Evolutionary conservation across 805 yeast genomes (phyloP).

Genomic region (Sugiyamaella boreocaroliniensis): DNA sequence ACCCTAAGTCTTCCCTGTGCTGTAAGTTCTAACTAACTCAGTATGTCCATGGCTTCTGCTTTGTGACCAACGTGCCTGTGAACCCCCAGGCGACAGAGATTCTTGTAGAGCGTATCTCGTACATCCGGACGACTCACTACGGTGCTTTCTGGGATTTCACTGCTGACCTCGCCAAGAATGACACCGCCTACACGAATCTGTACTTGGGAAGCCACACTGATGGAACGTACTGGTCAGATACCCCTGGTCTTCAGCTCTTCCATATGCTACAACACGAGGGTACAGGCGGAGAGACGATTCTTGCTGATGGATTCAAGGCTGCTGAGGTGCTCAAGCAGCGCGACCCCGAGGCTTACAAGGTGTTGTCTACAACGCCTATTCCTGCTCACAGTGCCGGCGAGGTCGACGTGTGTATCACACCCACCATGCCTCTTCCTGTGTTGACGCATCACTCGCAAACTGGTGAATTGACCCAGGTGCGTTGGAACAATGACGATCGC

Average conservation of each 20-base stretch:
- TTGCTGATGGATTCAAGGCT: conserved; percentile 60
- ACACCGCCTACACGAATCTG: conserved; percentile 65
- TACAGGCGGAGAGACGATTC: conserved; percentile 59
- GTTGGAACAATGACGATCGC: conserved; percentile 69
- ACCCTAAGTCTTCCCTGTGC: not conserved
- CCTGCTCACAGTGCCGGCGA: conserved; percentile 78
- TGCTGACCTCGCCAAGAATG: conserved; percentile 57
- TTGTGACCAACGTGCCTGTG: conserved; percentile 55
- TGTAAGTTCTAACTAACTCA: not conserved
- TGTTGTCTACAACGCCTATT: conserved; percentile 44
- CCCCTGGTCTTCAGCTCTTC: conserved; percentile 65
- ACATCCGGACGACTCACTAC: conserved; percentile 62
- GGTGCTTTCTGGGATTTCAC: conserved; percentile 82
- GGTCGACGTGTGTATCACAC: conserved; percentile 52
- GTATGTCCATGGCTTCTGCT: conserved; percentile 53
- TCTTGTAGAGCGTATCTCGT: conserved; percentile 51
- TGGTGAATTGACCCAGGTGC: conserved; percentile 51
- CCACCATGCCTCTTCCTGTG: conserved; percentile 50
- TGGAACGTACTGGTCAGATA: conserved; percentile 68
- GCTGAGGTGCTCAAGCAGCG: conserved; percentile 43
- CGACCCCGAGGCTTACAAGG: conserved; percentile 46
- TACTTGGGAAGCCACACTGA: conserved; percentile 63
- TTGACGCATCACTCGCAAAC: conserved; percentile 44
- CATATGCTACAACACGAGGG: conserved; percentile 57
- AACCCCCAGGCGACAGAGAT: conserved; percentile 52